Base-by-base conservation (phyloP, 352 stramenopile species). In the Globisporangium spinosum region DNA sequence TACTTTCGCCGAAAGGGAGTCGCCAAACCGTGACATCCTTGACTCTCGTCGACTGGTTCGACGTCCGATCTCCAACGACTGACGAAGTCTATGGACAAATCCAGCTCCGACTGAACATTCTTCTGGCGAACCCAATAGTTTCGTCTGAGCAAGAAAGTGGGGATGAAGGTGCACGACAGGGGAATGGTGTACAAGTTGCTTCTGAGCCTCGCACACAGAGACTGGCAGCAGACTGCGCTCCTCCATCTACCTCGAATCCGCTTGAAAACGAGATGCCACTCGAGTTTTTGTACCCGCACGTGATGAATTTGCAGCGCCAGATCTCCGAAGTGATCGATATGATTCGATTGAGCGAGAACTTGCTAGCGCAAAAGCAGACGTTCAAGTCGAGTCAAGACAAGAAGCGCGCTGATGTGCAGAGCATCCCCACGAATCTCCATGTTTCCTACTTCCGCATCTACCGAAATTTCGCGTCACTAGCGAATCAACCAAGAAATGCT, bases 371-470 rank as follows among this genome's bases (percentile, higher is more conserved):
- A 17, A 82, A 89, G 51, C 86, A 86, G 43, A 94, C 87, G 17
- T 96, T 96, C 71, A 96, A 96, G 58, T 92, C 86, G 12, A 93
- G 84, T 63, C 67, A 87, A 51, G 75, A 91, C 71, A 96, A 94
- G 70, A 90, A 94, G 54, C 83, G 85, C 32, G 80, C 83, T 0
- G 86, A 93, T 55, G 89, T 93, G 34, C 85, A 93, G 58, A 87
- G 74, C 12, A 91, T 96, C 38, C 80, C 87, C 8, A 96, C 88
- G 9, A 96, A 96, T 43, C 64, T 96, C 12, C 87, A 94, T 60
- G 80, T 96, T 7, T 91, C 88, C 17, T 93, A 90, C 56, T 93
- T 94, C 56, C 81, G 85, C n/a, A 90, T 95, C 38, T 80, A 87
- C 51, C 74, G 84, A 17, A 74, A 90, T 34, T 82, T 86, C 73